phyloP scores from a whole-genome alignment of 768 basidiomycete species.

The Mycena kentingensis region DNA sequence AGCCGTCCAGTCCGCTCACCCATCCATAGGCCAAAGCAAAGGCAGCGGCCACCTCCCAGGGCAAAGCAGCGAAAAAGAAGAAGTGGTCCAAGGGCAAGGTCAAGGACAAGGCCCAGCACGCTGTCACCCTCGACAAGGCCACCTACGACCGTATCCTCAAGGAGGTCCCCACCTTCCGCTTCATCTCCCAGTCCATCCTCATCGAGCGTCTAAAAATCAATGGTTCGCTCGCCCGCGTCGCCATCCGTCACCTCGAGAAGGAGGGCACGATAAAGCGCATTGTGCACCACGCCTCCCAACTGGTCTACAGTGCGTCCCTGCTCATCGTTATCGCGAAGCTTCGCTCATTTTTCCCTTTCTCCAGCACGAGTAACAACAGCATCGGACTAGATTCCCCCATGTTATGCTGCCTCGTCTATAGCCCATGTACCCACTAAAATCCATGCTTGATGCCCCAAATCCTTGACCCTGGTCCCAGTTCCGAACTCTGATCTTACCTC shows the following conservation, averaged over 20 bases:
- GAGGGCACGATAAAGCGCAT: slow-evolving; percentile 94
- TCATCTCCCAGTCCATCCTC: slow-evolving; percentile 97
- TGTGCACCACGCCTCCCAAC: slow-evolving; percentile 91
- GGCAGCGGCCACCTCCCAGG: slow-evolving; percentile 71
- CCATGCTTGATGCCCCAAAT: slow-evolving; percentile 31
- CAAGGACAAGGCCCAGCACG: slow-evolving; percentile 99
- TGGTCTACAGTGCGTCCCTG: slow-evolving; percentile 86
- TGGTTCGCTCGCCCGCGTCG: slow-evolving; percentile 88
- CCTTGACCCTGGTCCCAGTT: slow-evolving; percentile 3
- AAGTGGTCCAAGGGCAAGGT: slow-evolving; percentile 99
- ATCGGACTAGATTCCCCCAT: slow-evolving; percentile 42
- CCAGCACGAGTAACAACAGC: slow-evolving; percentile 52
- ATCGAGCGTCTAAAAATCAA: slow-evolving; percentile 98
- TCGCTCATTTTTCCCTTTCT: slow-evolving; percentile 4
- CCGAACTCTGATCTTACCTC: slow-evolving; percentile 8
- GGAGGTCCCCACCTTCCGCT: slow-evolving; percentile 98
- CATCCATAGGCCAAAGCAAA: slow-evolving; percentile 72
- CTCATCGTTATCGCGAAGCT: background rate
- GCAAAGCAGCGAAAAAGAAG: slow-evolving; percentile 98
- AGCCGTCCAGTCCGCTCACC: too few species aligned
- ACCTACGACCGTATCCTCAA: slow-evolving; percentile 94
- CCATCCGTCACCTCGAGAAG: slow-evolving; percentile 90
- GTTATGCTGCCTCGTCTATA: slow-evolving; percentile 34
- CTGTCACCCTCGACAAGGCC: slow-evolving; percentile 91
- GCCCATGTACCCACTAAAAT: slow-evolving; percentile 39